Evolutionary conservation across 306 rosid species (phyloP).

Genomic region (Fragaria ananassa): DNA sequence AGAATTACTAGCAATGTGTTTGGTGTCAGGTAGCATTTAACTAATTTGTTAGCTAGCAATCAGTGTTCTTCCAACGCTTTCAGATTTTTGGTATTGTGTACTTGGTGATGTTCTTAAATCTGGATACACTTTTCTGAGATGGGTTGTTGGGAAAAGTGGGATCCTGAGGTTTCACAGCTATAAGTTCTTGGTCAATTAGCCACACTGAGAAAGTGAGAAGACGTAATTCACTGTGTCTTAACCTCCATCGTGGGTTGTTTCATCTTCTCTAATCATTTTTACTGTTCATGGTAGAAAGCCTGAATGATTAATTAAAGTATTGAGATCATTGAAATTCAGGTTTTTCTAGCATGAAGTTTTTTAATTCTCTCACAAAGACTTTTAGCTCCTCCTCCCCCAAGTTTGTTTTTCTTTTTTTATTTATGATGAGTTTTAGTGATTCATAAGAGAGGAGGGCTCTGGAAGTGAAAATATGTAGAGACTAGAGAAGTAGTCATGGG

Average conservation of each 20-base stretch:
- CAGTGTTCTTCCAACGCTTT: constrained; percentile 12
- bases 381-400: neutral
- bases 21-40: constrained; percentile 23
- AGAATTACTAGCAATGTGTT: neutral
- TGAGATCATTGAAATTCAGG: constrained; percentile 1
- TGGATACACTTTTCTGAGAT: constrained; percentile 25
- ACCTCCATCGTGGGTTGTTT: constrained; percentile 17
- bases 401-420: neutral
- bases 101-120: constrained; percentile 12
- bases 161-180: constrained; percentile 35
- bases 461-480: neutral
- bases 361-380: neutral
- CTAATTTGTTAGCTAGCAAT: constrained; percentile 29
- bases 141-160: constrained; percentile 24
- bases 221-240: neutral
- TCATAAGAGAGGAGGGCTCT: neutral
- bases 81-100: constrained; percentile 19
- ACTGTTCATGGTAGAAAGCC: constrained; percentile 22
- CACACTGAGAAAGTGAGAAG: neutral
- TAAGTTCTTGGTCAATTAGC: constrained; percentile 6
- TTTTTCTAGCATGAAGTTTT: neutral
- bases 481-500: neutral
- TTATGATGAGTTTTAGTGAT: neutral
- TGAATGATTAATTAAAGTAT: constrained; percentile 7
- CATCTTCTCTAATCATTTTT: constrained; percentile 20